Conservation (phyloP, 1,284 basidiomycete genomes). For the Ceratobasidium sp. region DNA sequence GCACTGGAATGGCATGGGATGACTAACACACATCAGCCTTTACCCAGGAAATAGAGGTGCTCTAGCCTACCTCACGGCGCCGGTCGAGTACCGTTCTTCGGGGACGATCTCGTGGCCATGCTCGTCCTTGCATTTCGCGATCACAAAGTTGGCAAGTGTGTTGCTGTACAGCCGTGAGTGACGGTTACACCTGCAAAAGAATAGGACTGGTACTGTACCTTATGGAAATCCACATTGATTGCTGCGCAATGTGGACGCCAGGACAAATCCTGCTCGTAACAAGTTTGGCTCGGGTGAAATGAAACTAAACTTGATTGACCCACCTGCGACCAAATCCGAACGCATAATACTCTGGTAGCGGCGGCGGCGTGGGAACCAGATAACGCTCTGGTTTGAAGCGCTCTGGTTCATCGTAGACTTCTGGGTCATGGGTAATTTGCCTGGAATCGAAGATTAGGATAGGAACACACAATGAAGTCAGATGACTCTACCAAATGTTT, state of each 20-base stretch:
- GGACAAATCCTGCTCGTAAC: not conserved
- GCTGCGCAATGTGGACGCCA: not conserved
- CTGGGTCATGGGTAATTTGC: constrained; percentile 75
- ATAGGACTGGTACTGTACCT: no score
- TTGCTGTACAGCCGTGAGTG: not conserved
- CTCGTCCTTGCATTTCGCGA: constrained; percentile 4
- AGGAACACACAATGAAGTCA: not conserved
- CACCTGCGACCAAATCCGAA: constrained; percentile 32
- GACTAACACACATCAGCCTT: not conserved
- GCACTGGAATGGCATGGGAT: not conserved
- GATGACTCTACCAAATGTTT: constrained; percentile 4
- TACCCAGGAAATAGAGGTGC: not conserved
- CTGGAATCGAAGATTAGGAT: not conserved
- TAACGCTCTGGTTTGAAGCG: constrained; percentile 88
- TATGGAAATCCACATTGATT: not conserved
- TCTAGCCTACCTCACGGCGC: not conserved
- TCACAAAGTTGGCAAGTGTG: not conserved
- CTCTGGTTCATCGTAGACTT: constrained; percentile 88
- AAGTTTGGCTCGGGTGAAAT: not conserved
- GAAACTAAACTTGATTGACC: not conserved
- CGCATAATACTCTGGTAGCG: constrained; percentile 13
- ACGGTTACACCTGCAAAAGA: no score
- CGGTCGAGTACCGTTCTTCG: not conserved
- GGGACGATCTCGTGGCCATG: not conserved
- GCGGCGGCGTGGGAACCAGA: constrained; percentile 76